phyloP scores from a whole-genome alignment of 169 alveolate species.

The Plasmodium fragile region DNA sequence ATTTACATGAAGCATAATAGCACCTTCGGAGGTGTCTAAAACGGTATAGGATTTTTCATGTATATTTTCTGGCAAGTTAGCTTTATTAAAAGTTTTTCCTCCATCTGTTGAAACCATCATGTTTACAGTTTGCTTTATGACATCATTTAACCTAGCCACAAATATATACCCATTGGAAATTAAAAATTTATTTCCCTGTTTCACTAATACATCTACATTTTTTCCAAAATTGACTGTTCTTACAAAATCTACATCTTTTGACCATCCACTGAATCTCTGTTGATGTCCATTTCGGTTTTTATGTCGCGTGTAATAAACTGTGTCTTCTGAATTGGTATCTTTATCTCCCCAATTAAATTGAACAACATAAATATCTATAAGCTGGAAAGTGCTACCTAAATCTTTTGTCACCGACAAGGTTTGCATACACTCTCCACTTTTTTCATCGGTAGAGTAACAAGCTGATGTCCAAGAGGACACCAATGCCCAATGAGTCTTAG shows the following conservation, averaged over 20 bases:
- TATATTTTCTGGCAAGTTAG: constrained; percentile 93
- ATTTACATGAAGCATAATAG: constrained; percentile 97
- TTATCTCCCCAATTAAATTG: constrained; percentile 95
- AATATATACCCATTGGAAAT: constrained; percentile 94
- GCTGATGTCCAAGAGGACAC: constrained; percentile 91
- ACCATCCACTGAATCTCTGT: constrained; percentile 94
- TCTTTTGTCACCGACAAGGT: constrained; percentile 89
- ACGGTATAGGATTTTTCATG: constrained; percentile 95
- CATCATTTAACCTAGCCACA: constrained; percentile 92
- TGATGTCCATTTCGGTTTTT: constrained; percentile 89
- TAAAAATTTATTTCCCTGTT: constrained; percentile 95
- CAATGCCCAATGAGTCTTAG: constrained; percentile 88
- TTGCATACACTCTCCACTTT: constrained; percentile 91
- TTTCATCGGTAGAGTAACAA: constrained; percentile 80
- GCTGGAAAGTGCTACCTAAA: constrained; percentile 88
- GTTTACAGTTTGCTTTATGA: constrained; percentile 92
- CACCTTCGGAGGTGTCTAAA: constrained; percentile 96
- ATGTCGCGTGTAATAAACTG: constrained; percentile 81
- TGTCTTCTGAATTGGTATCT: constrained; percentile 78
- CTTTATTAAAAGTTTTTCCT: constrained; percentile 89
- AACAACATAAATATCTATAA: constrained; percentile 90
- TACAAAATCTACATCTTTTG: constrained; percentile 89
- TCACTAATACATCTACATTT: constrained; percentile 85
- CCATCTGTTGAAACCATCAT: constrained; percentile 93
- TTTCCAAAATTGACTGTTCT: constrained; percentile 93